Evolutionary conservation across 2,329 filamentous ascomycete species (phyloP).

Genomic region (Hymenotorrendiella dingleyae): DNA sequence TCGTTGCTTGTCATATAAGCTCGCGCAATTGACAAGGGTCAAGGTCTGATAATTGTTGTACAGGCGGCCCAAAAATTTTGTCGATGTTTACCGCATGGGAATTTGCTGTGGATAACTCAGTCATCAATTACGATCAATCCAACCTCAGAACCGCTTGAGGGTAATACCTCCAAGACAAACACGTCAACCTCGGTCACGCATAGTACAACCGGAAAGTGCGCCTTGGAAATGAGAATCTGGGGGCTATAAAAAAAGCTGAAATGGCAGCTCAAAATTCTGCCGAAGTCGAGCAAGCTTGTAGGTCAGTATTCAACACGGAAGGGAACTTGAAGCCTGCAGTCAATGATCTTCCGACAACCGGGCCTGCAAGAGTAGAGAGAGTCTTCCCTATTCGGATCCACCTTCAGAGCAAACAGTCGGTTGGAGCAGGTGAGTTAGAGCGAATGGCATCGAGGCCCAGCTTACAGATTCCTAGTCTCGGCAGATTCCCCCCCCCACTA

Average conservation of each 20-base stretch:
- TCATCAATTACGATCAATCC: neutral
- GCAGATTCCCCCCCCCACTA: neutral
- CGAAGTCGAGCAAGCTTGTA: neutral
- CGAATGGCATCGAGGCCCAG: no score
- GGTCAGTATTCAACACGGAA: no score
- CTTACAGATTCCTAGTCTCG: no score
- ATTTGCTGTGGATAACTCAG: neutral
- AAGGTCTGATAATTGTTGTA: neutral
- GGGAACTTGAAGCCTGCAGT: neutral
- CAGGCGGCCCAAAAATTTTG: neutral
- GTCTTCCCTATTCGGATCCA: conserved; percentile 10
- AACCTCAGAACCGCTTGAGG: neutral
- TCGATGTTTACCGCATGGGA: neutral
- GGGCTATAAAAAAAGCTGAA: no score
- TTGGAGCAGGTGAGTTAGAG: neutral
- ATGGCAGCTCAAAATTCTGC: neutral
- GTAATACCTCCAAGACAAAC: neutral
- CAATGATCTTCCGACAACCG: neutral
- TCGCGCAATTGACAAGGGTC: neutral
- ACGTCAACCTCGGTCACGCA: neutral
- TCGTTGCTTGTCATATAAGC: no score
- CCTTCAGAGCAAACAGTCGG: neutral
- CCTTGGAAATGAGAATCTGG: neutral
- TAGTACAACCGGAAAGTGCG: neutral
- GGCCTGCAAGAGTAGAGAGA: conserved; percentile 5